A percentile compares a stretch with the other conserved stretches of the same genome.
Evolutionary conservation across 1,284 basidiomycete species (phyloP).

Genomic region (Anthracocystis panici-leucophaei): DNA sequence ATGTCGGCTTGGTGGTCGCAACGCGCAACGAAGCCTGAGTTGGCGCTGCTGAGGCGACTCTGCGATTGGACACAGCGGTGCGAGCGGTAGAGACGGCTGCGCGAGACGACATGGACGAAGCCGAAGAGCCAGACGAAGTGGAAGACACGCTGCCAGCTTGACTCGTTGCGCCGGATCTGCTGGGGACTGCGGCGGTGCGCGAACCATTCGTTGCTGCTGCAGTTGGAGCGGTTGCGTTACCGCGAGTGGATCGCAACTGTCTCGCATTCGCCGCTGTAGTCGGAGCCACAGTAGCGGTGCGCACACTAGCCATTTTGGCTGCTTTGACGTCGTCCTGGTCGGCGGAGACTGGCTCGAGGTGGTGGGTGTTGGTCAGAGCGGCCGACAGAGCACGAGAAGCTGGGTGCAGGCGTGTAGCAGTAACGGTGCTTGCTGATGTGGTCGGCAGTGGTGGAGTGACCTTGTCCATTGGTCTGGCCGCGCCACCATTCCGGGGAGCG

Average conservation of each 20-base stretch:
- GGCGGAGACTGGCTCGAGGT: constrained; percentile 16
- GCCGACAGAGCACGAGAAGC: constrained; percentile 35
- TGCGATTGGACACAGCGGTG: constrained; percentile 32
- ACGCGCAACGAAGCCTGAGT: constrained; percentile 16
- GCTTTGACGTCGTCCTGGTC: constrained; percentile 39
- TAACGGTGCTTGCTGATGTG: constrained; percentile 34
- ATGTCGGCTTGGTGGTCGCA: constrained; percentile 13
- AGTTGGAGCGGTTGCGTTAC: constrained; percentile 6
- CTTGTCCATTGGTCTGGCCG: constrained; percentile 27
- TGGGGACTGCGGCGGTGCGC: constrained; percentile 21
- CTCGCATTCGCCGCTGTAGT: constrained; percentile 16
- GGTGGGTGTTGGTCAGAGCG: constrained; percentile 37
- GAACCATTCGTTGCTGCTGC: neutral
- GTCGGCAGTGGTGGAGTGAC: constrained; percentile 36
- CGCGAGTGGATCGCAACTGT: constrained; percentile 30
- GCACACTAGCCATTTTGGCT: constrained; percentile 18
- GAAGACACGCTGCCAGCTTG: constrained; percentile 47
- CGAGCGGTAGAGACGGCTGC: constrained; percentile 39
- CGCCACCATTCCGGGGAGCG: constrained; percentile 7
- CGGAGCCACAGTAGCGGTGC: constrained; percentile 26
- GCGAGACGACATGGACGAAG: constrained; percentile 33
- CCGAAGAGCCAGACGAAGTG: constrained; percentile 34
- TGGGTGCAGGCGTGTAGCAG: constrained; percentile 40
- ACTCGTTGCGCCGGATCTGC: constrained; percentile 36
- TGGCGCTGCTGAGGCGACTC: constrained; percentile 22